A percentile compares a stretch with the other conserved stretches of the same genome.
Conservation (phyloP, 768 basidiomycete species). For the Auriculariales sp. region DNA sequence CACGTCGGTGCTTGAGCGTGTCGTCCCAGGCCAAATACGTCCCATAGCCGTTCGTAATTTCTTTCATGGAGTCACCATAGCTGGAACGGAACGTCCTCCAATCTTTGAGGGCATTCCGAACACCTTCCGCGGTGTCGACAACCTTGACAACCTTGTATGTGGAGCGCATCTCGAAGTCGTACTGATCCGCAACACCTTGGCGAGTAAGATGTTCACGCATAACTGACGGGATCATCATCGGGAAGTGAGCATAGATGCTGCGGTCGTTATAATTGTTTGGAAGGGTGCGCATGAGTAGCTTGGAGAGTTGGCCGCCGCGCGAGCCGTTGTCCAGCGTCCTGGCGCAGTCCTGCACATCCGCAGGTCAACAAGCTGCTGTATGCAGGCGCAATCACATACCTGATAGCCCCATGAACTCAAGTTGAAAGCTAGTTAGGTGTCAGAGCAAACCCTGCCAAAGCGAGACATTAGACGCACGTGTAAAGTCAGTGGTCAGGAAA, state of each 20-base stretch:
- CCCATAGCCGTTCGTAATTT: conserved; percentile 48
- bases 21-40: conserved; percentile 12
- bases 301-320: conserved; percentile 18
- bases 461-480: conserved; percentile 26
- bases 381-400: too few species aligned
- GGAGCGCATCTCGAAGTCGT: conserved; percentile 39
- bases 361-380: too few species aligned
- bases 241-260: conserved; percentile 75
- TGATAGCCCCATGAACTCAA: conserved; percentile 74
- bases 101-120: background rate
- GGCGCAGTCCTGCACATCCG: conserved; percentile 71
- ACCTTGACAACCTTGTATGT: conserved; percentile 12
- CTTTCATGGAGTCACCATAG: conserved; percentile 25
- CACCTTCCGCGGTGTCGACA: conserved; percentile 5
- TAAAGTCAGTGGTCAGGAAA: conserved; percentile 70
- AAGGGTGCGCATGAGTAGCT: conserved; percentile 54
- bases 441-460: background rate
- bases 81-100: background rate
- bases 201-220: conserved; percentile 50
- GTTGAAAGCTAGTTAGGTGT: conserved; percentile 31
- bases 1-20: background rate
- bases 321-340: conserved; percentile 57
- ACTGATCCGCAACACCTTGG: conserved; percentile 36
- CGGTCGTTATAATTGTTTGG: conserved; percentile 54
- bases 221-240: conserved; percentile 62